These are phyloP conservation scores for Penicillium vulpinum DNA, from an alignment of 2,329 filamentous ascomycete species.

Conservation along the genomic window DNA sequence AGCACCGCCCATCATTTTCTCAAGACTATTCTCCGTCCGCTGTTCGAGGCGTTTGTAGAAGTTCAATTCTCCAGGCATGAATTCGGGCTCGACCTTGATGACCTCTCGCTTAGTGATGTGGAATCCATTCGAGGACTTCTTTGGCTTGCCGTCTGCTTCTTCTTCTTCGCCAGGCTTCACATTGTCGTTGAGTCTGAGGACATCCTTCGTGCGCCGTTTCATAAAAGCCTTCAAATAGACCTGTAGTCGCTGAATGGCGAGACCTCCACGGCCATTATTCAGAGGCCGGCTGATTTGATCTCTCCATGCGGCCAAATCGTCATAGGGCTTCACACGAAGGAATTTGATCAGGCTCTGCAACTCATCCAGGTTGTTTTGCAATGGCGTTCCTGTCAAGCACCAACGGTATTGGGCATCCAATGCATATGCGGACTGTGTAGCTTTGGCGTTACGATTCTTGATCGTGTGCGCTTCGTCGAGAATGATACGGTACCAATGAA, in stretches of 20 bases:
- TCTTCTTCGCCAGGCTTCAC: constrained; percentile 67
- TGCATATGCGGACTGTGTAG: constrained; percentile 87
- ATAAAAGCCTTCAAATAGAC: constrained; percentile 88
- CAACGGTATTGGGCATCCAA: constrained; percentile 85
- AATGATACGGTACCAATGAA: constrained; percentile 94
- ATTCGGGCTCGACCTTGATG: constrained; percentile 73
- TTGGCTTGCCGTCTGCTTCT: constrained; percentile 50
- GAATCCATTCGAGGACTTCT: constrained; percentile 65
- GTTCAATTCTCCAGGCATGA: constrained; percentile 74
- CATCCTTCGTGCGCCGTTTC: constrained; percentile 97
- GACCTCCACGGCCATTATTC: constrained; percentile 83
- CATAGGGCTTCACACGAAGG: constrained; percentile 85
- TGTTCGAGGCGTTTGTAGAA: constrained; percentile 85
- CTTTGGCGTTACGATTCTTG: constrained; percentile 96
- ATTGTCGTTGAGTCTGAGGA: constrained; percentile 84
- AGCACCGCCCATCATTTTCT: constrained; percentile 79
- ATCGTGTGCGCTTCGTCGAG: constrained; percentile 97
- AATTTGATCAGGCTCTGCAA: constrained; percentile 92
- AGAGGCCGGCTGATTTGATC: constrained; percentile 86
- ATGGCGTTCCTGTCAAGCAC: constrained; percentile 93
- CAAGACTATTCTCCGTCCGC: constrained; percentile 80
- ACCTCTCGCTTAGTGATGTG: constrained; percentile 91
- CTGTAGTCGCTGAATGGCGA: constrained; percentile 84
- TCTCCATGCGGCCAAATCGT: constrained; percentile 83
- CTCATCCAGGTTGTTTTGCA: constrained; percentile 98